Conservation (phyloP, 1,284 basidiomycete species). For the Porodaedalea pini region DNA sequence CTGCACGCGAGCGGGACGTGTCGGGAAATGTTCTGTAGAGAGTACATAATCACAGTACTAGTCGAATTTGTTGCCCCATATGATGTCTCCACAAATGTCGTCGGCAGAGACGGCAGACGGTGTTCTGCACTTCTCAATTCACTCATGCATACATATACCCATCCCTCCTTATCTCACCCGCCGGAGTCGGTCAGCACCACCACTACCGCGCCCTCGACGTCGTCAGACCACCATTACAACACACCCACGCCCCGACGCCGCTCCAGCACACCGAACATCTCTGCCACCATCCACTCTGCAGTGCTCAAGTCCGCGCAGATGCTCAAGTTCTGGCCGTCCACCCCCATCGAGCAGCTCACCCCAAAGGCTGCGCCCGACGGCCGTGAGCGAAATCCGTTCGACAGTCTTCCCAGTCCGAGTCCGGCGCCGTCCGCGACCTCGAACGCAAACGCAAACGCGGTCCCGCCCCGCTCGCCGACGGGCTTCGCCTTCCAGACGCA, state of each 20-base stretch:
- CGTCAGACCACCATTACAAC: conserved; percentile 21
- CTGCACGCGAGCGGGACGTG: conserved; percentile 21
- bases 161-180: conserved; percentile 15
- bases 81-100: too few relatives aligned
- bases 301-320: conserved; percentile 36
- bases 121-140: not conserved
- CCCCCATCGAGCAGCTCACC: conserved; percentile 65
- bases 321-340: conserved; percentile 66
- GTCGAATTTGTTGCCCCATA: too few relatives aligned
- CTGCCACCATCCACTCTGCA: conserved; percentile 22
- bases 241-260: too few relatives aligned
- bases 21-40: conserved; percentile 19
- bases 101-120: not conserved
- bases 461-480: conserved; percentile 24
- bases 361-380: conserved; percentile 54
- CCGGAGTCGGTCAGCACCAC: not conserved
- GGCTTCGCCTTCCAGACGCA: conserved; percentile 34
- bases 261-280: too few relatives aligned
- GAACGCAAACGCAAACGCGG: conserved; percentile 22
- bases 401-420: conserved; percentile 37
- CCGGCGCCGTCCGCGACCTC: conserved; percentile 16
- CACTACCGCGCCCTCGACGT: conserved; percentile 20
- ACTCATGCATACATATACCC: conserved; percentile 6
- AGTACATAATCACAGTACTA: too few relatives aligned
- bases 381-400: conserved; percentile 72